These are phyloP conservation scores for Gossypium thurberi DNA, from an alignment of 345 rosid genomes.

Conservation along the genomic window DNA sequence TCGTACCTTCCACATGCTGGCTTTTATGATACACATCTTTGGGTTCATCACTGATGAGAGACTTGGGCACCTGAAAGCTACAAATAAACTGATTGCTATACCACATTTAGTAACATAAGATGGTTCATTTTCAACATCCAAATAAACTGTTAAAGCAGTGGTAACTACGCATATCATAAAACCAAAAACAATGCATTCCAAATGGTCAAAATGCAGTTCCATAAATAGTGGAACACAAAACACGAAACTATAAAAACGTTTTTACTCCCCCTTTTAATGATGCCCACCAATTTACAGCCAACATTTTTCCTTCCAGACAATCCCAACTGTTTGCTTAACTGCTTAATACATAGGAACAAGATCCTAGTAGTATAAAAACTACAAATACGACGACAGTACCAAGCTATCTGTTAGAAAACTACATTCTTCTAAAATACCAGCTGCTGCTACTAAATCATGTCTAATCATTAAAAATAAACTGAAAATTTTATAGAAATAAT, in stretches of 20 bases:
- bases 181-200: too few species aligned
- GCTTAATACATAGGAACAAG: not conserved
- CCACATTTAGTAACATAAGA: not conserved
- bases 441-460: slow-evolving; percentile 2
- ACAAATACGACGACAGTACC: not conserved
- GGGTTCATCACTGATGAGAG: too few species aligned
- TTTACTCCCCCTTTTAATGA: not conserved
- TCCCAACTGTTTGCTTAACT: not conserved
- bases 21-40: too few species aligned
- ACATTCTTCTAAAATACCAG: slow-evolving; percentile 2
- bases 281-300: not conserved
- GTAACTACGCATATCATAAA: too few species aligned
- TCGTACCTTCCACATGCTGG: too few species aligned
- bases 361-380: not conserved
- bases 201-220: not conserved
- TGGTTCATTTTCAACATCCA: not conserved
- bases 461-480: not conserved
- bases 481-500: too few species aligned
- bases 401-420: not conserved
- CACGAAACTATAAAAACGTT: not conserved
- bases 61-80: too few species aligned
- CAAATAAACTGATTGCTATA: too few species aligned
- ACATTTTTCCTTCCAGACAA: not conserved
- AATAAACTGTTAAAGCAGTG: too few species aligned
- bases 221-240: not conserved